Percentiles rank a stretch among this genome's conserved stretches.
These are phyloP conservation scores for Micractinium conductrix DNA, from an alignment of 139 green algal species.

Conservation along the genomic window DNA sequence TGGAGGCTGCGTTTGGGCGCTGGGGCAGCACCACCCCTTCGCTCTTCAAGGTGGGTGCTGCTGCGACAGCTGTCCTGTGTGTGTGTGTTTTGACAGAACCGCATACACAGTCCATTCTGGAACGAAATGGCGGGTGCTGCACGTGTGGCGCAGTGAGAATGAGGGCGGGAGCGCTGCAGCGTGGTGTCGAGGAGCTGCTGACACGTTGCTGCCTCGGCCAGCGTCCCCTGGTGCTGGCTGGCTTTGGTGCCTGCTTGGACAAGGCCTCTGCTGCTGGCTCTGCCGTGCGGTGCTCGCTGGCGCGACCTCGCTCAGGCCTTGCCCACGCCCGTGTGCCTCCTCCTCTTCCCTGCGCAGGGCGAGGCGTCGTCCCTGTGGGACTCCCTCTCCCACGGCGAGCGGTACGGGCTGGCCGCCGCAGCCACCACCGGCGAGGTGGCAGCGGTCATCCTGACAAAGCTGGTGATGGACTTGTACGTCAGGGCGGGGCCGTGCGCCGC, in stretches of 20 bases:
- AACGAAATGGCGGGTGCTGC: too few species aligned
- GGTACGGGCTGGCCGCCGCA: background rate
- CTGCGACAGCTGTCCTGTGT: background rate
- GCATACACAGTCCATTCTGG: too few species aligned
- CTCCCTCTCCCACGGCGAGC: background rate
- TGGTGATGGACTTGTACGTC: conserved; percentile 78
- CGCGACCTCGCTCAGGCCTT: background rate
- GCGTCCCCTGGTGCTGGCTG: background rate
- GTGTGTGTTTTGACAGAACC: too few species aligned
- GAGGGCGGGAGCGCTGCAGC: too few species aligned
- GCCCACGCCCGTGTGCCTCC: background rate
- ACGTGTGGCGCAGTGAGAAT: too few species aligned
- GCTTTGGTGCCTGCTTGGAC: background rate
- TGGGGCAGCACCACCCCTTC: conserved; percentile 12
- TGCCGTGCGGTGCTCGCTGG: too few species aligned
- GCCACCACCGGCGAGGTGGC: conserved; percentile 50
- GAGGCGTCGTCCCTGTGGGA: background rate
- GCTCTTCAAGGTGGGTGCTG: background rate
- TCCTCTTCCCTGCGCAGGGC: background rate
- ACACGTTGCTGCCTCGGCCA: background rate
- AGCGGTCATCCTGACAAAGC: conserved; percentile 71
- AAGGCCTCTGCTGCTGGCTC: background rate
- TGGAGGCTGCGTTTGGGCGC: conserved; percentile 58
- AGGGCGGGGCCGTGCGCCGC: conserved; percentile 46
- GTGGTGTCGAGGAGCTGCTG: too few species aligned